phyloP scores from a whole-genome alignment of 306 rosid genomes.

The Ammopiptanthus mongolicus region DNA sequence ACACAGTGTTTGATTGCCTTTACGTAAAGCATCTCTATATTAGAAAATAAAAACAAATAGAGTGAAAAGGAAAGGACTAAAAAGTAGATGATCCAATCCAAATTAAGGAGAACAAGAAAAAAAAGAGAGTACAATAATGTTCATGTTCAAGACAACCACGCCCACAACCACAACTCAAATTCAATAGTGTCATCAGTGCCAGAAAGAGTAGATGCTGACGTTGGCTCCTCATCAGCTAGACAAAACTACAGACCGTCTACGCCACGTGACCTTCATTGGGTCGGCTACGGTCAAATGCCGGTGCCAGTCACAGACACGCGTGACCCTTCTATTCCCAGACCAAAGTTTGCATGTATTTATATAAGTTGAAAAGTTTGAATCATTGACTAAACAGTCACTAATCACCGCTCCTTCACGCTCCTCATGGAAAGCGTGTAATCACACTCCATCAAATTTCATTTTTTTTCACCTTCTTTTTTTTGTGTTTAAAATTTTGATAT shows the following conservation, averaged over 20 bases:
- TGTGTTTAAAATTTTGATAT: too few relatives aligned
- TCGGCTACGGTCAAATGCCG: constrained; percentile 78
- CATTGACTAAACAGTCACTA: constrained; percentile 35
- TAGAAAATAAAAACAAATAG: background rate
- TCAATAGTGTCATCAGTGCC: too few relatives aligned
- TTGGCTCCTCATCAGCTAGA: constrained; percentile 25
- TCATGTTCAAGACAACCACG: background rate
- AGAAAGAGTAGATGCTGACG: constrained; percentile 32
- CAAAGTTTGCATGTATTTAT: background rate
- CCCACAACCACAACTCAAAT: too few relatives aligned
- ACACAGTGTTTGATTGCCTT: background rate
- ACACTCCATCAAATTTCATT: background rate
- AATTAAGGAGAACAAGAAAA: background rate
- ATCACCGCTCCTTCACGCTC: background rate
- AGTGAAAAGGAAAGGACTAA: constrained; percentile 18
- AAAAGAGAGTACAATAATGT: background rate
- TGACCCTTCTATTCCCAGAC: constrained; percentile 22
- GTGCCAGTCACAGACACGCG: constrained; percentile 59
- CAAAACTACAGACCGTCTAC: constrained; percentile 12
- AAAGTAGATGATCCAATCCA: constrained; percentile 6
- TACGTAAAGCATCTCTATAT: constrained; percentile 10
- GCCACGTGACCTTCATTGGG: constrained; percentile 40
- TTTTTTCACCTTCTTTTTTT: too few relatives aligned
- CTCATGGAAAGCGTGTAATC: background rate
- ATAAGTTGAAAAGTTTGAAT: constrained; percentile 38